These are phyloP conservation scores for Globisporangium lucens DNA, from an alignment of 352 stramenopile species.

Conservation along the genomic window DNA sequence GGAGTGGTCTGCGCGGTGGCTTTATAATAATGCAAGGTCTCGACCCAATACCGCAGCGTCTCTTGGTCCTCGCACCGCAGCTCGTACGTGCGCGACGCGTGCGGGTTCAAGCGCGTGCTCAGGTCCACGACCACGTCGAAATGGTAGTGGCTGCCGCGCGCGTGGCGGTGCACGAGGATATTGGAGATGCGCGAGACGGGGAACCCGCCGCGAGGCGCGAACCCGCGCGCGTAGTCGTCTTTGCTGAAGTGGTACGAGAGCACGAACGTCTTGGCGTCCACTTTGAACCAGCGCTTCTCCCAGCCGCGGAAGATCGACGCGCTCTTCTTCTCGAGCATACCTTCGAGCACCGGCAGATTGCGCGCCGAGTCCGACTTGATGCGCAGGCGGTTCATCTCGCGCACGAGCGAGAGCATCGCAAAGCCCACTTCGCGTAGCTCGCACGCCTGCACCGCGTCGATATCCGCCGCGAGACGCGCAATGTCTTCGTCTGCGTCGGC, in stretches of 20 bases:
- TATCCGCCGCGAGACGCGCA: conserved; percentile 32
- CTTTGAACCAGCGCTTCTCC: conserved; percentile 65
- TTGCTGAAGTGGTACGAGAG: conserved; percentile 68
- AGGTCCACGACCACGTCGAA: conserved; percentile 73
- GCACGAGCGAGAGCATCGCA: conserved; percentile 53
- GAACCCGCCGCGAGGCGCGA: conserved; percentile 61
- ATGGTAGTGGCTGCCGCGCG: conserved; percentile 39
- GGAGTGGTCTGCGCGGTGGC: conserved; percentile 40
- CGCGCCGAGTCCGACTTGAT: conserved; percentile 28
- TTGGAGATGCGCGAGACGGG: conserved; percentile 51
- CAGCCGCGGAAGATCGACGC: conserved; percentile 72
- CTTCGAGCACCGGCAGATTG: conserved; percentile 54
- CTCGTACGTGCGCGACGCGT: conserved; percentile 64
- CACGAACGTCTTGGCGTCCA: conserved; percentile 64
- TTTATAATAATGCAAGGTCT: conserved; percentile 68
- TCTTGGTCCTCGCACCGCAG: conserved; percentile 57
- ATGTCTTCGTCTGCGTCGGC: conserved; percentile 40
- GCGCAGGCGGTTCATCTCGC: conserved; percentile 49
- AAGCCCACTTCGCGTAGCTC: conserved; percentile 45
- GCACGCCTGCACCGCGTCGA: conserved; percentile 28
- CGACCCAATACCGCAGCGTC: conserved; percentile 59
- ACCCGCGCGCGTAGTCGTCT: conserved; percentile 58
- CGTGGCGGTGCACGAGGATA: conserved; percentile 45
- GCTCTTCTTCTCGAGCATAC: conserved; percentile 74
- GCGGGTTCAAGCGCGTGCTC: conserved; percentile 56